These are phyloP conservation scores for Exsudoporus floridanus DNA, from an alignment of 1,284 basidiomycete genomes.

Conservation along the genomic window DNA sequence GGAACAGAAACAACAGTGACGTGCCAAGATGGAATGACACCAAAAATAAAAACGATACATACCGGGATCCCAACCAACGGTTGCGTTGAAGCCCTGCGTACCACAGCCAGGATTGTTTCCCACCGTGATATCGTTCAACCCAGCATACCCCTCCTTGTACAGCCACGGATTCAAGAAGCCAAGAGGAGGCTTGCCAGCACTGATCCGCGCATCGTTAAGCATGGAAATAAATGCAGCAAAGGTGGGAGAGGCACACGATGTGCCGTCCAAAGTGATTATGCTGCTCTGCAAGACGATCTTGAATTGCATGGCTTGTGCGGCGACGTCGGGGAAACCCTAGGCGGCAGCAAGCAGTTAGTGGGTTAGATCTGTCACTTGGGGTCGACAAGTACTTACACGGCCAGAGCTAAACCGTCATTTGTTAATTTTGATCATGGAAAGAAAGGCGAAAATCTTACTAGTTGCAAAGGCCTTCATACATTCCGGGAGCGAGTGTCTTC, in stretches of 20 bases:
- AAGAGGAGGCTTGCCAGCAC: constrained; percentile 42
- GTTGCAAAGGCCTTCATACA: constrained; percentile 61
- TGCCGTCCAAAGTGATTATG: constrained; percentile 39
- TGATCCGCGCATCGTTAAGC: constrained; percentile 60
- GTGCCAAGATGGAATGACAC: background rate
- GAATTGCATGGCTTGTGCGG: constrained; percentile 44
- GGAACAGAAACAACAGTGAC: too few species aligned
- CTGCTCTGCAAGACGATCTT: constrained; percentile 9
- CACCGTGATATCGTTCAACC: constrained; percentile 51
- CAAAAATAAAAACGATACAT: background rate
- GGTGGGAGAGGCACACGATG: constrained; percentile 42
- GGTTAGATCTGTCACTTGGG: constrained; percentile 34
- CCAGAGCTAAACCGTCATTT: constrained; percentile 25
- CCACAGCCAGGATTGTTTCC: constrained; percentile 61
- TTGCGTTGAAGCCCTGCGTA: constrained; percentile 49
- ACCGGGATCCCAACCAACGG: constrained; percentile 49
- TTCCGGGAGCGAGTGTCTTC: constrained; percentile 40
- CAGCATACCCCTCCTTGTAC: constrained; percentile 40
- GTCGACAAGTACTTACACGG: constrained; percentile 31
- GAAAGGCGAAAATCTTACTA: constrained; percentile 35
- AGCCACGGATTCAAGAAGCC: constrained; percentile 64
- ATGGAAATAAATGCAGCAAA: constrained; percentile 47
- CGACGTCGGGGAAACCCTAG: constrained; percentile 59
- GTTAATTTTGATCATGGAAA: background rate
- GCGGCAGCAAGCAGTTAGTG: background rate